These are phyloP conservation scores for Phytophthora palmivora DNA, from an alignment of 352 stramenopile genomes.

Conservation along the genomic window DNA sequence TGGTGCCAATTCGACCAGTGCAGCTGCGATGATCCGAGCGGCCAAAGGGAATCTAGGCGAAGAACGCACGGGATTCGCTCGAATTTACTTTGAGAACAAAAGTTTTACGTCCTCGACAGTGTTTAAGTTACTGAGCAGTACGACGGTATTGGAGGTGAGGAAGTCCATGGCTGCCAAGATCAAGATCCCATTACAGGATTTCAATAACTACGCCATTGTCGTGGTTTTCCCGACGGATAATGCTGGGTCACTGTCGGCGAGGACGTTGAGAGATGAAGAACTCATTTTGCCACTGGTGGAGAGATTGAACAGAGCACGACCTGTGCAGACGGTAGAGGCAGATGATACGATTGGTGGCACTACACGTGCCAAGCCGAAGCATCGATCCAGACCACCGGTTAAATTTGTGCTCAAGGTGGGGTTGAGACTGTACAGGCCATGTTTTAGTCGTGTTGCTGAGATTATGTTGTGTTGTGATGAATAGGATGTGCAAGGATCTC, in stretches of 20 bases:
- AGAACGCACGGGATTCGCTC: conserved; percentile 72
- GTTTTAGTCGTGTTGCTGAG: conserved; percentile 12
- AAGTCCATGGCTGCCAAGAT: conserved; percentile 87
- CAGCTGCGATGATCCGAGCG: conserved; percentile 30
- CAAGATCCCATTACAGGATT: conserved; percentile 68
- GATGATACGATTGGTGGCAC: conserved; percentile 56
- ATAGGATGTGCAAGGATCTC: conserved; percentile 75
- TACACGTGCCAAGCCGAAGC: conserved; percentile 60
- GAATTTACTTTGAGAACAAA: conserved; percentile 88
- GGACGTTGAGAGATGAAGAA: conserved; percentile 82
- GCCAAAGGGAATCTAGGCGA: conserved; percentile 37
- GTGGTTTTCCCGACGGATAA: conserved; percentile 78
- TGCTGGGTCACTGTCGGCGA: conserved; percentile 63
- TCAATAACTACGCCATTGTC: conserved; percentile 82
- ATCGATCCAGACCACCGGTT: conserved; percentile 65
- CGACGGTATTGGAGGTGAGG: conserved; percentile 77
- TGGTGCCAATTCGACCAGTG: conserved; percentile 10
- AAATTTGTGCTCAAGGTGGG: conserved; percentile 87
- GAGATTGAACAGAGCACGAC: conserved; percentile 60
- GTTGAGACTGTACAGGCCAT: neutral
- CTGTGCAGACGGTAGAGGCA: conserved; percentile 41
- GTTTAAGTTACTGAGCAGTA: conserved; percentile 73
- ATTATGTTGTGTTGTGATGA: neutral
- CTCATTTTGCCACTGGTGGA: conserved; percentile 80
- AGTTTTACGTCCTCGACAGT: conserved; percentile 86